Conservation (phyloP, 1,139 yeast species). For the Hyphopichia buzzinii region DNA sequence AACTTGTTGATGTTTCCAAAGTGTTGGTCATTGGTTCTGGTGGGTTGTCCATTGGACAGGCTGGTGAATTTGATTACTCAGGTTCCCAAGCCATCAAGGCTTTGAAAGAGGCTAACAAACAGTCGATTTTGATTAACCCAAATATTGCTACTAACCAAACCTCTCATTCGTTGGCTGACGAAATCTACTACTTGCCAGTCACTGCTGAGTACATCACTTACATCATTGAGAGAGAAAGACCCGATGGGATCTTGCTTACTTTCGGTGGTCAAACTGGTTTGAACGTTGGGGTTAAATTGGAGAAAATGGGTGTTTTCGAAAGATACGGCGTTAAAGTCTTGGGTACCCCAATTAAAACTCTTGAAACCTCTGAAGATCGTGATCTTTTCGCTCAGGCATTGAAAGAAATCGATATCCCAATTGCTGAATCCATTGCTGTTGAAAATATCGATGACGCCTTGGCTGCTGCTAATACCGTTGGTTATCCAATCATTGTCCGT, state of each 20-base stretch:
- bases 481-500: slow-evolving; percentile 95
- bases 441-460: slow-evolving; percentile 76
- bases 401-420: slow-evolving; percentile 92
- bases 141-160: slow-evolving; percentile 99
- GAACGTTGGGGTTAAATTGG: slow-evolving; percentile 90
- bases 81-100: slow-evolving; percentile 96
- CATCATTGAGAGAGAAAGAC: slow-evolving; percentile 90
- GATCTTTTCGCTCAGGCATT: slow-evolving; percentile 92
- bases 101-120: slow-evolving; percentile 94
- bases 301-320: slow-evolving; percentile 78
- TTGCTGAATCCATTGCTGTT: slow-evolving; percentile 92
- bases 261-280: slow-evolving; percentile 99
- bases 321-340: slow-evolving; percentile 88
- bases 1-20: slow-evolving; percentile 83
- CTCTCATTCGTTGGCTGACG: slow-evolving; percentile 95
- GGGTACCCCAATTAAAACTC: slow-evolving; percentile 95
- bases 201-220: slow-evolving; percentile 95
- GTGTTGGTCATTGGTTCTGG: slow-evolving; percentile 97
- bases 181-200: slow-evolving; percentile 95
- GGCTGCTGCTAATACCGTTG: slow-evolving; percentile 79
- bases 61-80: slow-evolving; percentile 98
- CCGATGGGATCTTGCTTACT: slow-evolving; percentile 95
- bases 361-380: slow-evolving; percentile 96
- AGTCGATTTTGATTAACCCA: slow-evolving; percentile 93
- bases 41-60: slow-evolving; percentile 98